These are phyloP conservation scores for Begonia loranthoides DNA, from an alignment of 306 rosid species.

Conservation along the genomic window DNA sequence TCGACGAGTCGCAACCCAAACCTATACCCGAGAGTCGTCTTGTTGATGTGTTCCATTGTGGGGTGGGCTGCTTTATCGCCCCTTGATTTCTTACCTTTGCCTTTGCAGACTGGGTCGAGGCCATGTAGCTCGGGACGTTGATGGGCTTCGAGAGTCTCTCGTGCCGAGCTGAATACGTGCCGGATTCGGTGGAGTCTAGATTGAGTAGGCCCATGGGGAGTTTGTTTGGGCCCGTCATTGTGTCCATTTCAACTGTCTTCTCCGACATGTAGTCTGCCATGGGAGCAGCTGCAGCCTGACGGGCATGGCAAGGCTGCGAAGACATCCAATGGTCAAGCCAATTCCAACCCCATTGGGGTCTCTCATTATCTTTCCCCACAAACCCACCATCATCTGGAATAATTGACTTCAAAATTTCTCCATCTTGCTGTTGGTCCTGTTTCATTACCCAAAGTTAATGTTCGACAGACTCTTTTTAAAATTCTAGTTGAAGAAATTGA, in stretches of 20 bases:
- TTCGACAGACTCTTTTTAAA: neutral
- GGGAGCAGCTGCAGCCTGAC: conserved; percentile 15
- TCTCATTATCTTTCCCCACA: conserved; percentile 21
- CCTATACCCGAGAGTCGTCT: conserved; percentile 18
- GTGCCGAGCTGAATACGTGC: conserved; percentile 15
- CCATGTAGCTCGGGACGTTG: conserved; percentile 72
- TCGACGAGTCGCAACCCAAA: conserved; percentile 41
- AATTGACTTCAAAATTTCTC: neutral
- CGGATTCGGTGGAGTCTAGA: conserved; percentile 19
- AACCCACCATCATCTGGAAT: conserved; percentile 16
- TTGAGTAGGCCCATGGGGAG: conserved; percentile 12
- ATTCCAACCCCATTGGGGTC: conserved; percentile 64
- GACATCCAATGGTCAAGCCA: conserved; percentile 89
- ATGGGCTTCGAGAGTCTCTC: conserved; percentile 12
- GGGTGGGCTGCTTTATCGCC: conserved; percentile 23
- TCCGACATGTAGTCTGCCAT: conserved; percentile 46
- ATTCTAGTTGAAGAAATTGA: too few relatives aligned
- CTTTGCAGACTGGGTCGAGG: conserved; percentile 79
- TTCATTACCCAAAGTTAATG: conserved; percentile 9
- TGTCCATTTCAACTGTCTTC: conserved; percentile 73
- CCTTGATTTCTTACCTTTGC: conserved; percentile 59
- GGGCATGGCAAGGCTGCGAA: conserved; percentile 30
- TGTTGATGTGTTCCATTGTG: conserved; percentile 40
- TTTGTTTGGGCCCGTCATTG: conserved; percentile 7
- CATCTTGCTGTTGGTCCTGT: conserved; percentile 25